These are phyloP conservation scores for Tylopilus sp. DNA, from an alignment of 1,284 basidiomycete genomes.

Conservation along the genomic window DNA sequence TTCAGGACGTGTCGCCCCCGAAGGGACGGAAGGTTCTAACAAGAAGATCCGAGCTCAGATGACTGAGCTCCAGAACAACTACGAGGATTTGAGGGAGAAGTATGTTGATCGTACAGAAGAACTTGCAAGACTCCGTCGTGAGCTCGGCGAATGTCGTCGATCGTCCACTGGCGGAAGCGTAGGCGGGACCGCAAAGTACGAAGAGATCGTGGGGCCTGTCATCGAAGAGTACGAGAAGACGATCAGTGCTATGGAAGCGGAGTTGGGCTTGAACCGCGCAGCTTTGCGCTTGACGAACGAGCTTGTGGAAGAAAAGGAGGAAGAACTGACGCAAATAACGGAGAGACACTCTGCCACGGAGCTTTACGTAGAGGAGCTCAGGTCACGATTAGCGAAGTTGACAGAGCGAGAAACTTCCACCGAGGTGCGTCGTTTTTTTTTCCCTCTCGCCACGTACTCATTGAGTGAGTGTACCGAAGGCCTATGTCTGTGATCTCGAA, in stretches of 20 bases:
- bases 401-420: constrained; percentile 86
- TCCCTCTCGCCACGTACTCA: constrained; percentile 8
- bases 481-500: constrained; percentile 90
- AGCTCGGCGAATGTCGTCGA: constrained; percentile 71
- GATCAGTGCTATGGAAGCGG: constrained; percentile 91
- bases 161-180: constrained; percentile 56
- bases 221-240: constrained; percentile 99
- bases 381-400: constrained; percentile 76
- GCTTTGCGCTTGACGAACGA: constrained; percentile 89
- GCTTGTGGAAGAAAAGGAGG: constrained; percentile 86
- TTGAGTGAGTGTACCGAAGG: constrained; percentile 41
- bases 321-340: constrained; percentile 62
- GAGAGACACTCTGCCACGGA: constrained; percentile 78
- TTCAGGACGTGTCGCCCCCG: constrained; percentile 27
- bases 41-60: constrained; percentile 75
- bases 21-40: constrained; percentile 52
- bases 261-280: constrained; percentile 85
- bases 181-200: constrained; percentile 79
- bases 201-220: constrained; percentile 95
- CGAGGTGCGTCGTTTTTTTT: constrained; percentile 53
- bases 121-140: constrained; percentile 70
- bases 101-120: constrained; percentile 86
- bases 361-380: constrained; percentile 82
- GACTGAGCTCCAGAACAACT: constrained; percentile 76
- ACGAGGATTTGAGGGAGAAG: constrained; percentile 79